phyloP scores from a whole-genome alignment of 371 early-diverging fungal genomes.

The Saksenaea vasiformis region DNA sequence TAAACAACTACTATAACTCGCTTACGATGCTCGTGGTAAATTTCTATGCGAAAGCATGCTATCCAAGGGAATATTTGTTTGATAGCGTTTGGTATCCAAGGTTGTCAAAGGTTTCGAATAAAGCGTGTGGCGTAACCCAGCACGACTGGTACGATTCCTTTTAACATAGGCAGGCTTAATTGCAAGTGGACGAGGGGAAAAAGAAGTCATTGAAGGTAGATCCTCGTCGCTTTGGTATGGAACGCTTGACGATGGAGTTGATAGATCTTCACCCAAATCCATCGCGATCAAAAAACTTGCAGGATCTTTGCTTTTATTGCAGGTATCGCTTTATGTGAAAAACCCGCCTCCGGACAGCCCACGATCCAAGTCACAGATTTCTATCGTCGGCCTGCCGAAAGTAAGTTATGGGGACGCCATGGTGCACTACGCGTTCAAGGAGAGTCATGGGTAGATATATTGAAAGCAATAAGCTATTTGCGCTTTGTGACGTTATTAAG shows the following conservation, averaged over 20 bases:
- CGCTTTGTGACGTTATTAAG: too few relatives aligned
- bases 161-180: not conserved
- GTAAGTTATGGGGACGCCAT: too few relatives aligned
- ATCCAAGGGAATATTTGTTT: not conserved
- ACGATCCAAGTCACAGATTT: too few relatives aligned
- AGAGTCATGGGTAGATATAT: too few relatives aligned
- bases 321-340: too few relatives aligned
- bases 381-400: too few relatives aligned
- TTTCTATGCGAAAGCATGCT: not conserved
- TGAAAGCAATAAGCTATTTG: too few relatives aligned
- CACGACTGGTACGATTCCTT: not conserved
- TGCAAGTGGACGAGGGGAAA: slow-evolving; percentile 1
- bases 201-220: not conserved
- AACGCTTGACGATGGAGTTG: not conserved
- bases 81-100: not conserved
- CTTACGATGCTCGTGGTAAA: not conserved
- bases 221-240: not conserved
- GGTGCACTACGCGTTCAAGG: too few relatives aligned
- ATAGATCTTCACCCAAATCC: not conserved
- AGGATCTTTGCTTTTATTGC: not conserved
- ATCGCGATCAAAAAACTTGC: not conserved
- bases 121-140: not conserved
- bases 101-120: not conserved
- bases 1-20: not conserved
- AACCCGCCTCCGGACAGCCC: too few relatives aligned